phyloP scores from a whole-genome alignment of 1,284 basidiomycete species.

The Cystobasidium pallidum region DNA sequence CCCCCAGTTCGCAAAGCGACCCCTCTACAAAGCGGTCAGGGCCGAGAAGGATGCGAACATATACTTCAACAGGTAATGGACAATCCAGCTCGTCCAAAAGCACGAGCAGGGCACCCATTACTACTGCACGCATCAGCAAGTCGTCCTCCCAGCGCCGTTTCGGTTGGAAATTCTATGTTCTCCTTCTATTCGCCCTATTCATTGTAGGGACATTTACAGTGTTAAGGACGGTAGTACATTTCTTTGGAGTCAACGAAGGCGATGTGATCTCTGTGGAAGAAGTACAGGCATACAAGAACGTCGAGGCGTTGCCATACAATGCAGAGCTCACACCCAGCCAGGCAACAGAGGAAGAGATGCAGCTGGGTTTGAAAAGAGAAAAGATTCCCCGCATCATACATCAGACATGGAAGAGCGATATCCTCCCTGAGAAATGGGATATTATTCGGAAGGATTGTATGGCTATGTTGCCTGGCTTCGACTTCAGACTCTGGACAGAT shows the following conservation, averaged over 20 bases:
- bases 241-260: slow-evolving; percentile 76
- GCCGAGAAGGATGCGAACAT: slow-evolving; percentile 11
- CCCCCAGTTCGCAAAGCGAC: not conserved
- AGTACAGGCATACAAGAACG: slow-evolving; percentile 59
- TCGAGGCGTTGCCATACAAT: slow-evolving; percentile 44
- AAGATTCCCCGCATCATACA: slow-evolving; percentile 85
- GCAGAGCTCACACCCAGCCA: slow-evolving; percentile 18
- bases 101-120: not conserved
- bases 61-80: not conserved
- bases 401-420: slow-evolving; percentile 96
- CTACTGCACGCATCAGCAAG: not conserved
- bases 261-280: slow-evolving; percentile 81
- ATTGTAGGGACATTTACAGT: slow-evolving; percentile 89
- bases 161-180: slow-evolving; percentile 55
- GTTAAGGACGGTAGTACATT: slow-evolving; percentile 85
- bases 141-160: not conserved
- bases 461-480: slow-evolving; percentile 73
- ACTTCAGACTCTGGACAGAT: slow-evolving; percentile 98
- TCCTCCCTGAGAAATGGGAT: slow-evolving; percentile 81
- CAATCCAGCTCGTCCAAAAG: not conserved
- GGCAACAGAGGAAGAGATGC: slow-evolving; percentile 25
- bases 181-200: slow-evolving; percentile 79
- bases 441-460: slow-evolving; percentile 57
- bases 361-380: slow-evolving; percentile 29
- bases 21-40: slow-evolving; percentile 3